phyloP scores from a whole-genome alignment of 768 basidiomycete genomes.

The Agrocybe pediades region DNA sequence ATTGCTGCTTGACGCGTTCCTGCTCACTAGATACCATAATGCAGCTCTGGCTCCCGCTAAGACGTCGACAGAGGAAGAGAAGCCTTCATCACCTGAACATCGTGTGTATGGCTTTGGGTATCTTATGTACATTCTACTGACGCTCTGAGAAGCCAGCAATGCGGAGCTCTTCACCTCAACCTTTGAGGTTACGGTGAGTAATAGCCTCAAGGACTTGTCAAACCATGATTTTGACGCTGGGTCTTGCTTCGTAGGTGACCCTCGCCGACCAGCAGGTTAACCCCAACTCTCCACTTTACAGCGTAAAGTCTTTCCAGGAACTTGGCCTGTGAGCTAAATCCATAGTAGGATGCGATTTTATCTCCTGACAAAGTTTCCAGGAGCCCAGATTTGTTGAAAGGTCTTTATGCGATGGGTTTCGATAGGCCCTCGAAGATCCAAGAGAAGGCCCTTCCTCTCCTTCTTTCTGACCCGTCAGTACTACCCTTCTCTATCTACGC shows the following conservation, averaged over 20 bases:
- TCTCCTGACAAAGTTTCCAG: slow-evolving; percentile 36
- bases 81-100: slow-evolving; percentile 27
- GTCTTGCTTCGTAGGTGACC: slow-evolving; percentile 65
- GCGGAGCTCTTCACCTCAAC: slow-evolving; percentile 76
- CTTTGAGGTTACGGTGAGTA: slow-evolving; percentile 78
- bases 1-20: slow-evolving; percentile 12
- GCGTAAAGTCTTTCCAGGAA: slow-evolving; percentile 93
- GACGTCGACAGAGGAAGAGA: slow-evolving; percentile 14
- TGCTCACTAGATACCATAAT: slow-evolving; percentile 3
- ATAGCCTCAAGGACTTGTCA: background rate
- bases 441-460: slow-evolving; percentile 90
- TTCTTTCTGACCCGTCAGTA: slow-evolving; percentile 82
- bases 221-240: background rate
- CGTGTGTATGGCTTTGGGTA: slow-evolving; percentile 6
- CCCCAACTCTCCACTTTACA: slow-evolving; percentile 93
- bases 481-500: background rate
- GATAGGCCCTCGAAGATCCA: slow-evolving; percentile 99
- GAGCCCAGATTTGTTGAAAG: slow-evolving; percentile 86
- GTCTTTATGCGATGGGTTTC: slow-evolving; percentile 93
- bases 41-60: slow-evolving; percentile 25
- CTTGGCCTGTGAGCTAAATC: slow-evolving; percentile 77
- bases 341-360: background rate
- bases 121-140: background rate
- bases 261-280: slow-evolving; percentile 95
- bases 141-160: slow-evolving; percentile 26